phyloP scores from a whole-genome alignment of 2,329 filamentous ascomycete species.

The Pseudogymnoascus sp. region DNA sequence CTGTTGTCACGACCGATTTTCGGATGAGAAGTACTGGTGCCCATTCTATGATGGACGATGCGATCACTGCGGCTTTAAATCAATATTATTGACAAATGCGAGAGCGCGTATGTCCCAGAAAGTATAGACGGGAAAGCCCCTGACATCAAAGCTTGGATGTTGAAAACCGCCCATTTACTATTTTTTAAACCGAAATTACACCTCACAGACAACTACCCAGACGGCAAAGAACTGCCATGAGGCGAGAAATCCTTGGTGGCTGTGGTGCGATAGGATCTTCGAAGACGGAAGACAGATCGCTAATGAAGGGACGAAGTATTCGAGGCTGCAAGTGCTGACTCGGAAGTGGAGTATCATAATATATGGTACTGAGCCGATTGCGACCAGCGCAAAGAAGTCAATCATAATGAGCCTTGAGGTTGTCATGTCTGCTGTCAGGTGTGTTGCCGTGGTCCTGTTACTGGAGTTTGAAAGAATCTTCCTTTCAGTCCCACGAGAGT shows the following conservation, averaged over 20 bases:
- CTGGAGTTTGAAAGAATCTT: background rate
- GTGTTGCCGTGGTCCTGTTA: background rate
- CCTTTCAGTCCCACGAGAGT: background rate
- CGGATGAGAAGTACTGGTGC: background rate
- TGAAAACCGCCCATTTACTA: background rate
- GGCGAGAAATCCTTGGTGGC: constrained; percentile 41
- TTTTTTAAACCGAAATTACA: background rate
- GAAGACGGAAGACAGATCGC: constrained; percentile 38
- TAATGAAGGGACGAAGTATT: constrained; percentile 38
- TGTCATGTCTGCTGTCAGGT: background rate
- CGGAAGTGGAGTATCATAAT: constrained; percentile 3
- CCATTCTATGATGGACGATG: background rate
- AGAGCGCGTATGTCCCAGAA: too few species aligned
- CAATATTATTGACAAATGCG: background rate
- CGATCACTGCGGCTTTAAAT: background rate
- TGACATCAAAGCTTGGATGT: background rate
- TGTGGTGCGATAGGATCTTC: constrained; percentile 30
- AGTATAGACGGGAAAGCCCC: background rate
- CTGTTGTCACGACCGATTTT: background rate
- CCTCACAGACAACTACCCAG: constrained; percentile 36
- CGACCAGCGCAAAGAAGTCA: background rate
- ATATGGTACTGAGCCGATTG: background rate
- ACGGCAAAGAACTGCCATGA: constrained; percentile 45
- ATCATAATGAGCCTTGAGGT: background rate
- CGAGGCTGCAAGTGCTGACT: constrained; percentile 21